Conservation (phyloP, 2,329 filamentous ascomycete genomes). For the Xylaria sp. region DNA sequence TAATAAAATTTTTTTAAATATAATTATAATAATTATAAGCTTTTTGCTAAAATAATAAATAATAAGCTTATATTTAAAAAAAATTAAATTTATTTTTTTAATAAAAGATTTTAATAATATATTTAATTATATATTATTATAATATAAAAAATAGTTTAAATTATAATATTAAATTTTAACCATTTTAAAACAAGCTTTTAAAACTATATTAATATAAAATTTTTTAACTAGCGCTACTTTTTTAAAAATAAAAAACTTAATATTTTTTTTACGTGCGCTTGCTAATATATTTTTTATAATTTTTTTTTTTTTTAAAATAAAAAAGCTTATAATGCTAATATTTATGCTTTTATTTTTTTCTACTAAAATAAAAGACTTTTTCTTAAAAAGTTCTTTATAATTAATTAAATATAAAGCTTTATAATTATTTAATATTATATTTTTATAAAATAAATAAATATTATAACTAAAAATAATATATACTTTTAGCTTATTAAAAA, state of each 20-base stretch:
- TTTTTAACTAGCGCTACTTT: background rate
- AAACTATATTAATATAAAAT: conserved; percentile 7
- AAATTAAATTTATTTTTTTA: conserved; percentile 8
- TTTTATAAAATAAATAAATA: too few species aligned
- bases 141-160: background rate
- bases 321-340: background rate
- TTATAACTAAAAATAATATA: conserved; percentile 2
- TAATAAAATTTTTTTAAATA: background rate
- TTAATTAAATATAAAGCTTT: conserved; percentile 12
- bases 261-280: background rate
- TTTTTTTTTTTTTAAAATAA: background rate
- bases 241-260: background rate
- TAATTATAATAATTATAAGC: background rate
- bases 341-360: background rate
- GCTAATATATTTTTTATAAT: background rate
- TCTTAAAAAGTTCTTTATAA: background rate
- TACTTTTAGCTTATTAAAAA: background rate
- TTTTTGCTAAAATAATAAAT: background rate
- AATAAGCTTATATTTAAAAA: conserved; percentile 16
- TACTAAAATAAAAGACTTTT: background rate
- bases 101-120: background rate
- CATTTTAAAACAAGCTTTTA: background rate
- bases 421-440: conserved; percentile 11
- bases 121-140: background rate
- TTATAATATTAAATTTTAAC: background rate